Conservation (phyloP, 495 filamentous ascomycete species). For the Neohortaea acidophila region DNA sequence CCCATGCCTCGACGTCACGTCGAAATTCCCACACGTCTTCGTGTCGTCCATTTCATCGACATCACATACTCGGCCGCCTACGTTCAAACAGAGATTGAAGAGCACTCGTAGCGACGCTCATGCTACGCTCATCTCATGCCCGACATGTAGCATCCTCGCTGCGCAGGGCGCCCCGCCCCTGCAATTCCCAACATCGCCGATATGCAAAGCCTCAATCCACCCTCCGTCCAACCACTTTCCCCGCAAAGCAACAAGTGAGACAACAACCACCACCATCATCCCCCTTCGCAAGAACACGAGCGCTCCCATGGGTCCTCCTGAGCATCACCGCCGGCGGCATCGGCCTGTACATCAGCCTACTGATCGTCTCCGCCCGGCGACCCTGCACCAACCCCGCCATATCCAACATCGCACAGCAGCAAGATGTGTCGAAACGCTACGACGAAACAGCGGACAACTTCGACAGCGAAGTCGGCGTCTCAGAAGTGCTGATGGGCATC, state of each 20-base stretch:
- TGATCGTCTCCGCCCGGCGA: slow-evolving; percentile 17
- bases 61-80: no score
- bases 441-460: slow-evolving; percentile 22
- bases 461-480: slow-evolving; percentile 23
- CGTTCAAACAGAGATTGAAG: no score
- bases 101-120: no score
- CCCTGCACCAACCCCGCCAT: slow-evolving; percentile 7
- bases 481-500: slow-evolving; percentile 22
- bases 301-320: slow-evolving; percentile 9
- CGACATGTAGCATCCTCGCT: background rate
- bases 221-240: no score
- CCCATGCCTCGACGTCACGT: no score
- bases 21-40: no score
- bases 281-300: background rate
- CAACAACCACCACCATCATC: slow-evolving; percentile 1
- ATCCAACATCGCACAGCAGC: slow-evolving; percentile 13
- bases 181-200: background rate
- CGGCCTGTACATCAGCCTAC: slow-evolving; percentile 17
- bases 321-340: slow-evolving; percentile 14
- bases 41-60: no score
- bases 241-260: no score
- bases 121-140: background rate
- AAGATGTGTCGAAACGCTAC: slow-evolving; percentile 24
- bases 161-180: background rate
- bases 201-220: background rate